Evolutionary conservation across 1,139 yeast genomes (phyloP), one percentile per base, ranked within the genome.

Genomic region (Scheffersomyces segobiensis): DNA sequence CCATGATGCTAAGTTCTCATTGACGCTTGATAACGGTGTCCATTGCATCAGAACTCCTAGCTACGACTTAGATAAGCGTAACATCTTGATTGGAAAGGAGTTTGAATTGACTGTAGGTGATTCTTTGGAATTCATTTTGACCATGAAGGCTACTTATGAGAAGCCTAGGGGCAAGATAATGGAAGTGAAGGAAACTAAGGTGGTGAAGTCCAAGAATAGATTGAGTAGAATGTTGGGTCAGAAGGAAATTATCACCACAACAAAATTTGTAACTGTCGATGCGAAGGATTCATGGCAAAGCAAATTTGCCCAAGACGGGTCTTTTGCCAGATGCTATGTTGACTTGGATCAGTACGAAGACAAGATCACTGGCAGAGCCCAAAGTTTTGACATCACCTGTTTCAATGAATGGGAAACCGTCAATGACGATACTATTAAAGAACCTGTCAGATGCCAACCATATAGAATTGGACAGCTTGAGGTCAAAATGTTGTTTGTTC

Each of bases 21-120:
- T 93, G 52, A 87, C 92, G 8, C 79, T 95, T 64, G 98, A 95
- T 71, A 95, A 95, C 71, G 97, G 98, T 2, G 87, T 89, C 49
- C 97, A 95, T 69, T 87, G 95, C 59, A 86, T 93, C 53, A 86
- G 88, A 52, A 93, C 98, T 0, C 88, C 91, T 42, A 85, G 84
- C 67, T 80, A 86, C 63, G 72, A 76, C 6, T 68, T 91, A 58
- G 73, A 76, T 3, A 68, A 76, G 14, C 72, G 71, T 49, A 73
- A 75, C 24, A 78, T 87, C 22, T 60, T 73, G 8, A 77, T 93
- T 56, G 87, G 87, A 56, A 93, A 91, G 67, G 98, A 95, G 69
- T 93, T 93, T 71, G 98, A 93, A 70, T 77, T 92, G 49, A 81
- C 91, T 3, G 95, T 90, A 19, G 85, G 85, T 52, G 85, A 85